Percentiles rank a stretch among this genome's conserved stretches.
These are phyloP conservation scores for Mortierella sp. DNA, from an alignment of 371 early-diverging fungal genomes.

Conservation along the genomic window DNA sequence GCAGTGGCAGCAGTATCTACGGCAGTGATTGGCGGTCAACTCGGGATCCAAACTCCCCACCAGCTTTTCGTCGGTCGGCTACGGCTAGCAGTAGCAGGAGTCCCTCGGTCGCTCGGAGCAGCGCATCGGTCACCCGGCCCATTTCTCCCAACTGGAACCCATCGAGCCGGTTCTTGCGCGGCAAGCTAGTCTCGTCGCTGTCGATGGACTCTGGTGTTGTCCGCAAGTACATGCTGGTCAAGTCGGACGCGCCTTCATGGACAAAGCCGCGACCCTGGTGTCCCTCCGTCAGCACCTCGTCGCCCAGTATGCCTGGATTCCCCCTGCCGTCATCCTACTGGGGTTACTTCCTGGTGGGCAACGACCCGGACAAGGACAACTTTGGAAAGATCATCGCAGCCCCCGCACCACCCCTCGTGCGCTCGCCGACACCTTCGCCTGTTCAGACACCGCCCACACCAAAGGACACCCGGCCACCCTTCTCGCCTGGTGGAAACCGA, in stretches of 20 bases:
- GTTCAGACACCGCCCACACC: constrained; percentile 13
- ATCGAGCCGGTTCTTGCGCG: constrained; percentile 39
- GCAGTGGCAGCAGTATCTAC: constrained; percentile 24
- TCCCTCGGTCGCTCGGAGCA: not conserved
- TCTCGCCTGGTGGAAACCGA: constrained; percentile 52
- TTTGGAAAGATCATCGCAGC: constrained; percentile 36
- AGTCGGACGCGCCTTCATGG: constrained; percentile 35
- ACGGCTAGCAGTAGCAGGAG: constrained; percentile 14
- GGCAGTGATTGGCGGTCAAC: constrained; percentile 22
- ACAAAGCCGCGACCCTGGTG: constrained; percentile 50
- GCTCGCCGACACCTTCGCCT: constrained; percentile 18
- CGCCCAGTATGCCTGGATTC: constrained; percentile 55
- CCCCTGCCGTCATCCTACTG: constrained; percentile 43
- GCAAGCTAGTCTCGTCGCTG: constrained; percentile 29
- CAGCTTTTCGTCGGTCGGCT: constrained; percentile 18
- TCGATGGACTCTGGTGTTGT: constrained; percentile 36
- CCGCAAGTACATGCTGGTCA: constrained; percentile 45
- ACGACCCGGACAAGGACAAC: constrained; percentile 19
- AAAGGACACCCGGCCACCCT: constrained; percentile 46
- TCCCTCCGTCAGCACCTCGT: constrained; percentile 34
- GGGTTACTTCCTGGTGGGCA: constrained; percentile 45
- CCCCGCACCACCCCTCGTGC: constrained; percentile 31
- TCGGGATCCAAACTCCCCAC: constrained; percentile 2
- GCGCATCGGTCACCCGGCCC: not conserved
- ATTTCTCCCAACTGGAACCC: constrained; percentile 29